Base-by-base conservation (phyloP, 2,329 filamentous ascomycete genomes). In the Pseudocercospora fuligena region DNA sequence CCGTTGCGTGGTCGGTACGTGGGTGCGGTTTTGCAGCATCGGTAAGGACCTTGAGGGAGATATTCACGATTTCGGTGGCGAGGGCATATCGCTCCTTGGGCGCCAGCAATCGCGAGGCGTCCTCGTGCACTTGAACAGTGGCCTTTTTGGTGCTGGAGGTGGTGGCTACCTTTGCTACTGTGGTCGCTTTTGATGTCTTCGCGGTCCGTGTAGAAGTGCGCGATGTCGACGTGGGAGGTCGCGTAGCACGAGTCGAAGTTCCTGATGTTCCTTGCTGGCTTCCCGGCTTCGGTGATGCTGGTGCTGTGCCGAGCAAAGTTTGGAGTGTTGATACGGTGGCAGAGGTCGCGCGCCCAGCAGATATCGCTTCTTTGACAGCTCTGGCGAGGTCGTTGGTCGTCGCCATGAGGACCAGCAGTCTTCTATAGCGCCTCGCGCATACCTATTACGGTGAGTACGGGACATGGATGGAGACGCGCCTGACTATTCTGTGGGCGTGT, bases 51-150 rank as follows among this genome's bases (percentile, higher is more conserved):
- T 91, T 93, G 46, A 94, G 82, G 1, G 89, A 85, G 6, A 83
- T 82, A 76, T 94, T 94, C 73, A 93, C 87, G 40, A 92, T 83
- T 68, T 93, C 87, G 0, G 91, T 92, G 12, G 91, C 91, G 40
- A 94, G 80, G 53, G 87, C 82, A 60, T 88, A 88, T 76, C 85
- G 88, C 65, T 92, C 90, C 72, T 85, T 87, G 5, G 82, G 75
- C 4, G 84, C 80, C 31, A 90, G 77, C n/a, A 65, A 56, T 12
- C 61, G 62, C 1, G 72, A n/a, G 4, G 70, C 64, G 56, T 80
- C 79, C 60, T 81, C 80, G 36, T 78, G 77, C 53, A 76, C 77
- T 36, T 82, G 70, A 68, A 78, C 70, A 73, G 74, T 69, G 66
- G 75, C 65, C 9, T 49, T 60, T 29, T 54, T 66, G 23, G 60